Evolutionary conservation across 768 basidiomycete species (phyloP).

Genomic region (Rhodosporidiobolus odoratus): DNA sequence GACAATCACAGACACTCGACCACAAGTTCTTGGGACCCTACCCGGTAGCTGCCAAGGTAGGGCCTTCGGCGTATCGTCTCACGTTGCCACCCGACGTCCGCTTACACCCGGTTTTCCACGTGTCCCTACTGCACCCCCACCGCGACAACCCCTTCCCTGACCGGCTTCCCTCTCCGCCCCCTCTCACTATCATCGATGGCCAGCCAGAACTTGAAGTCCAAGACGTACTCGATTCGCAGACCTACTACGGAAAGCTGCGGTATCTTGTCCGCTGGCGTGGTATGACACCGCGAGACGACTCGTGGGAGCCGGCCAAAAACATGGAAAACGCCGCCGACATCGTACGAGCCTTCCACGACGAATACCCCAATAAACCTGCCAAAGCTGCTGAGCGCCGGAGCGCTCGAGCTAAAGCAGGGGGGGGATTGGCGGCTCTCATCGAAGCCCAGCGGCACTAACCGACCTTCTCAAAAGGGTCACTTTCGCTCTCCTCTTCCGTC

Average conservation of each 20-base stretch:
- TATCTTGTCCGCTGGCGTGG: conserved; percentile 5
- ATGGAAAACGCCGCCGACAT: not conserved
- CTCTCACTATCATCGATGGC: not conserved
- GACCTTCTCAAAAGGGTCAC: not conserved
- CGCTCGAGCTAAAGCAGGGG: not conserved
- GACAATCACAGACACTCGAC: conserved; percentile 9
- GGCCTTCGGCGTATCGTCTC: conserved; percentile 42
- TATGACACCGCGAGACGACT: not conserved
- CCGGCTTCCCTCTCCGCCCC: conserved; percentile 31
- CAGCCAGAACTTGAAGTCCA: not conserved
- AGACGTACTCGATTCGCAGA: not conserved
- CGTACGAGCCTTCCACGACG: not conserved
- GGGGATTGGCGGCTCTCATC: not conserved
- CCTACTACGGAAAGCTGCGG: not conserved
- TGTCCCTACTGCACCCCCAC: conserved; percentile 44
- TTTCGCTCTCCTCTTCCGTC: not conserved
- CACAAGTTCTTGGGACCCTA: not conserved
- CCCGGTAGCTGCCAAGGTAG: not conserved
- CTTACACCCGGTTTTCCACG: conserved; percentile 51
- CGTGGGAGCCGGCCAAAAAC: conserved; percentile 1
- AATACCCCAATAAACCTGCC: not conserved
- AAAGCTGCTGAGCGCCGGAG: not conserved
- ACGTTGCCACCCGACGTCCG: conserved; percentile 45
- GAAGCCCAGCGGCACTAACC: not conserved
- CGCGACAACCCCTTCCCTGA: conserved; percentile 43